Conservation (phyloP, 352 stramenopile genomes). For the Globisporangium echinulatum region DNA sequence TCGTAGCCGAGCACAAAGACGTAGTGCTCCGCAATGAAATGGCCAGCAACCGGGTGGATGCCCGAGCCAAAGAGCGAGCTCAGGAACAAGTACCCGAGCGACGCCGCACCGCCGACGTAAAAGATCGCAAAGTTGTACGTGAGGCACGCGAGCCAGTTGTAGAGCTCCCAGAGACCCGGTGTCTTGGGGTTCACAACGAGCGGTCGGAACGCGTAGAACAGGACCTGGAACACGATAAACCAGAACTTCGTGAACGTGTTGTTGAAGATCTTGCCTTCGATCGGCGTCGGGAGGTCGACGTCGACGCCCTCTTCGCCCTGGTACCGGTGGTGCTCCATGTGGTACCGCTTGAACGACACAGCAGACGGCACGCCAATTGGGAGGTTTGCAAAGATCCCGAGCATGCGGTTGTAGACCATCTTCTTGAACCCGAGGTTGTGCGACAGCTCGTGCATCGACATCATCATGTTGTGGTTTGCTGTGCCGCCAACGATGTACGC, state of each 20-base stretch:
- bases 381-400: conserved; percentile 92
- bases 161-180: conserved; percentile 74
- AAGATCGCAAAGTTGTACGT: conserved; percentile 84
- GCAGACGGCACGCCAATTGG: conserved; percentile 89
- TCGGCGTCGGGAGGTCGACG: conserved; percentile 90
- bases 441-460: conserved; percentile 94
- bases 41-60: conserved; percentile 93
- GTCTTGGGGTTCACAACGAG: conserved; percentile 91
- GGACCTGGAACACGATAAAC: conserved; percentile 89
- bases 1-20: conserved; percentile 92
- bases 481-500: conserved; percentile 89
- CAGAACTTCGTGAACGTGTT: conserved; percentile 87
- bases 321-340: conserved; percentile 96
- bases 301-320: conserved; percentile 93
- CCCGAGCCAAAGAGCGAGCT: conserved; percentile 89
- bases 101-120: conserved; percentile 67
- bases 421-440: conserved; percentile 96
- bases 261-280: conserved; percentile 89
- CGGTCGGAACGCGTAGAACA: conserved; percentile 93
- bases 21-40: conserved; percentile 98
- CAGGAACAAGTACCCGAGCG: conserved; percentile 91
- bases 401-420: conserved; percentile 83
- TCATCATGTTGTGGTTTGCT: conserved; percentile 92
- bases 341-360: conserved; percentile 95
- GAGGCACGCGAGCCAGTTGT: conserved; percentile 83